A percentile compares a stretch with the other conserved stretches of the same genome.
Evolutionary conservation across 1,139 yeast species (phyloP).

Genomic region (Candida albicans): DNA sequence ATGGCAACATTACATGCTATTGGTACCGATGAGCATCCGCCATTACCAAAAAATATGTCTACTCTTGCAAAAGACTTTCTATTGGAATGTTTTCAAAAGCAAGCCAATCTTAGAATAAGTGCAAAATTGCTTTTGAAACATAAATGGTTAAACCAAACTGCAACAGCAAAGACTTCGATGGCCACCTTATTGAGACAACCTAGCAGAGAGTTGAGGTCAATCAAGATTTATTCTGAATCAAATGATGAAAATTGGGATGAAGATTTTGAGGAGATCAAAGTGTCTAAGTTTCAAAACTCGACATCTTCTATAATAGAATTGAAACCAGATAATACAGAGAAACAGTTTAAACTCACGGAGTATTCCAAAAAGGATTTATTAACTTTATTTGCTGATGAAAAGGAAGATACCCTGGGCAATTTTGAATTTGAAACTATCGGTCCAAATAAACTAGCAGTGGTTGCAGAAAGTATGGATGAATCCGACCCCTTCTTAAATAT

Average conservation of each 20-base stretch:
- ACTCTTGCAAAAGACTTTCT: conserved; percentile 62
- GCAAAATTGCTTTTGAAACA: conserved; percentile 61
- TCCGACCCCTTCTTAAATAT: conserved; percentile 42
- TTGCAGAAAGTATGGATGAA: conserved; percentile 21
- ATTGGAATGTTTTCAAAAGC: conserved; percentile 74
- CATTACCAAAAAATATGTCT: conserved; percentile 65
- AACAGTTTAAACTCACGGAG: conserved; percentile 6
- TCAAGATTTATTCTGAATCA: conserved; percentile 27
- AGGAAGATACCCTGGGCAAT: conserved; percentile 16
- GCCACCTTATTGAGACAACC: conserved; percentile 8
- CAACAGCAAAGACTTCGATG: conserved; percentile 7
- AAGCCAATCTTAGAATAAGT: conserved; percentile 58
- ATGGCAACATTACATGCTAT: conserved; percentile 93
- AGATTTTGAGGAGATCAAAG: conserved; percentile 26
- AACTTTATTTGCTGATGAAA: conserved; percentile 31
- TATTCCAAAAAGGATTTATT: conserved; percentile 30
- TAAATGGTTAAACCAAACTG: conserved; percentile 52
- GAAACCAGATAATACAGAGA: neutral
- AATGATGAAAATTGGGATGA: conserved; percentile 40
- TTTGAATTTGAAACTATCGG: conserved; percentile 5
- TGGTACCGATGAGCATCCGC: conserved; percentile 81
- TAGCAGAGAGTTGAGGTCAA: conserved; percentile 20
- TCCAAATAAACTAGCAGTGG: neutral
- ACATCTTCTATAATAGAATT: conserved; percentile 1
- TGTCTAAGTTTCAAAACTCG: conserved; percentile 11